Base-by-base conservation (phyloP, 2,329 filamentous ascomycete species). In the Exophiala aquamarina region DNA sequence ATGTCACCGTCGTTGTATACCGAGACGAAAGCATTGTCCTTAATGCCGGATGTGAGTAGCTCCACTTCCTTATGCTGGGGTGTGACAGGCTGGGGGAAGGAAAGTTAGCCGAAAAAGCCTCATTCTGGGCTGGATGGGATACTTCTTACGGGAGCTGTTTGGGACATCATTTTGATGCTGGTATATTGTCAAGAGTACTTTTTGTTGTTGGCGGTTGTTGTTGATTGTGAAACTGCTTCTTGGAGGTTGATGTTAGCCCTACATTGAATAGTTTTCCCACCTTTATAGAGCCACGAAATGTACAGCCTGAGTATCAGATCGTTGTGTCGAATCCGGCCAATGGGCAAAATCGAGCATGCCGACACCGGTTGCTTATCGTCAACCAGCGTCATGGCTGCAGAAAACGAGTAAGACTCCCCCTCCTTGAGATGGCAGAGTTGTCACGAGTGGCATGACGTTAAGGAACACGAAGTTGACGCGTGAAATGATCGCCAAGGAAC, bases 1-100 rank as follows among this genome's bases (percentile, higher is more conserved):
- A 52, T 35, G 40, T 55, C 52, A 37, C 23, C 36, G n/a, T 55
- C 52, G 29, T 52, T 55, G 49, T 52, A 52, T 18, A 49, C 32
- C 6, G 52, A 46, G 18, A 55, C 39, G 31, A 34, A 52, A 21
- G 46, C 49, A 10, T 42, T 40, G 38, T 52, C 47, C 26, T 44
- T 50, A 43, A 52, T 21, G 7, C 36, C 40, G 3, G 35, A 26
- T 11, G 23, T n/a, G 10, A 20, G 7, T 18, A 17, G 20, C 11
- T 39, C 17, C 11, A 34, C 31, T 6, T 18, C 18, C 31, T 15
- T 19, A 3, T 33, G 19, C 4, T 28, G 34, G 18, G 20, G 32
- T 35, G 36, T 14, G 36, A 10, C 8, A 15, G 23, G 13, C 33
- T 26, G 20, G 18, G 7, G 18, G 20, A 23, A 15, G 15, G 23